Percentiles rank a stretch among this genome's conserved stretches.
phyloP scores from a whole-genome alignment of 208 protist genomes.

The Leishmania gerbilli region DNA sequence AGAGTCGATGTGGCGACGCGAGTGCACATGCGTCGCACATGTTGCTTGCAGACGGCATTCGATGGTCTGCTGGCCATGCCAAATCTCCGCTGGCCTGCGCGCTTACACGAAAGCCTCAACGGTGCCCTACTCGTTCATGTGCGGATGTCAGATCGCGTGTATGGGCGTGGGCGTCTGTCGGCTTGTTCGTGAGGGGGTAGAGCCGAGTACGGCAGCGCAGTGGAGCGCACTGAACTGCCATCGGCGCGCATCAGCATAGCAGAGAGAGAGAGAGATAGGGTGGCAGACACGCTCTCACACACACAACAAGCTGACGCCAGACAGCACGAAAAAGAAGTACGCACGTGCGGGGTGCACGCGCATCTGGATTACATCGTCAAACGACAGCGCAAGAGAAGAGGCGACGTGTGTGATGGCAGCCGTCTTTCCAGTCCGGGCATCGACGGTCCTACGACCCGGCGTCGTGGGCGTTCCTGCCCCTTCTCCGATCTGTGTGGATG shows the following conservation, averaged over 20 bases:
- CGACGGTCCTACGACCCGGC: not conserved
- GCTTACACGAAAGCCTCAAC: not conserved
- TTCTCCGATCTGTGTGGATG: not conserved
- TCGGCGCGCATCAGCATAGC: not conserved
- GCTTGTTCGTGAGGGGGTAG: not conserved
- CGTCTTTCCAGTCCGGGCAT: not conserved
- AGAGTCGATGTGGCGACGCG: not conserved
- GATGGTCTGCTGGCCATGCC: not conserved
- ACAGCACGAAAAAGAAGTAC: not conserved
- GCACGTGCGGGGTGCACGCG: not conserved
- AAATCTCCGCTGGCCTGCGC: not conserved
- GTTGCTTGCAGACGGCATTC: not conserved
- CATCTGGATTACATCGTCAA: constrained; percentile 6
- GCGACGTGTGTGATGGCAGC: not conserved
- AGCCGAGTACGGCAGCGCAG: not conserved
- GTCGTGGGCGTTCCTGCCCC: not conserved
- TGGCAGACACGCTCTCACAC: not conserved
- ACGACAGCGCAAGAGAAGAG: not conserved
- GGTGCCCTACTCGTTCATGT: not conserved
- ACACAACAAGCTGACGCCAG: not conserved
- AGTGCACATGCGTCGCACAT: not conserved
- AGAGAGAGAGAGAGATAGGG: not conserved
- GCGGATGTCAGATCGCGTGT: not conserved
- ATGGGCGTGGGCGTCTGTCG: not conserved
- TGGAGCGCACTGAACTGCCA: not conserved